Evolutionary conservation across 805 yeast species (phyloP).

Genomic region (Candida yuanshanica): DNA sequence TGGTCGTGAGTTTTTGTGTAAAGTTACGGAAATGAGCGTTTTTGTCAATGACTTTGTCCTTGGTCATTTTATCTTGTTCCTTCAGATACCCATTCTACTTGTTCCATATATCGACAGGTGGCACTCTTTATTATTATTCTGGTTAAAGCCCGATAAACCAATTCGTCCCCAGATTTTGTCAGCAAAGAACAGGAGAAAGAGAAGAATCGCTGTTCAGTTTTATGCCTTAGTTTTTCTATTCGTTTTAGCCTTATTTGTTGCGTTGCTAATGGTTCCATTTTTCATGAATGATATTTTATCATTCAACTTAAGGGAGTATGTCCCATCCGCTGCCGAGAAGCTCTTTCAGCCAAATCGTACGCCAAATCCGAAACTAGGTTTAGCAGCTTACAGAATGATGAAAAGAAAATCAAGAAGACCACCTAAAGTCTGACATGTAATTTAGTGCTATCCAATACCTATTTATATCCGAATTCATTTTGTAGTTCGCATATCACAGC

Average conservation of each 20-base stretch:
- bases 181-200: slow-evolving; percentile 35
- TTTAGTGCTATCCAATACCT: no score
- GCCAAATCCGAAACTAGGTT: slow-evolving; percentile 13
- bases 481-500: no score
- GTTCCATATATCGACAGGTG: slow-evolving; percentile 53
- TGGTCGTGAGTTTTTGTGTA: slow-evolving; percentile 50
- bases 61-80: slow-evolving; percentile 46
- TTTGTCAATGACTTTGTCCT: slow-evolving; percentile 49
- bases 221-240: slow-evolving; percentile 33
- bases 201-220: slow-evolving; percentile 29
- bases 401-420: slow-evolving; percentile 7
- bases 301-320: slow-evolving; percentile 33
- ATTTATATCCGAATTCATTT: no score
- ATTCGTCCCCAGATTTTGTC: slow-evolving; percentile 42
- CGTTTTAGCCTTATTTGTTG: slow-evolving; percentile 25
- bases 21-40: slow-evolving; percentile 48
- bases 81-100: slow-evolving; percentile 48
- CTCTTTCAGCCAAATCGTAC: slow-evolving; percentile 40
- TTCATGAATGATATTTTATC: slow-evolving; percentile 29
- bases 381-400: slow-evolving; percentile 14
- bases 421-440: background rate
- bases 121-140: slow-evolving; percentile 55
- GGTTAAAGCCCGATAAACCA: slow-evolving; percentile 51
- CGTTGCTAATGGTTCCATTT: slow-evolving; percentile 35
- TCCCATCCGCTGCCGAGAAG: slow-evolving; percentile 31